Percentiles rank a stretch among this genome's conserved stretches.
Conservation (phyloP, 2,329 filamentous ascomycete species). For the Colletotrichum sp. region DNA sequence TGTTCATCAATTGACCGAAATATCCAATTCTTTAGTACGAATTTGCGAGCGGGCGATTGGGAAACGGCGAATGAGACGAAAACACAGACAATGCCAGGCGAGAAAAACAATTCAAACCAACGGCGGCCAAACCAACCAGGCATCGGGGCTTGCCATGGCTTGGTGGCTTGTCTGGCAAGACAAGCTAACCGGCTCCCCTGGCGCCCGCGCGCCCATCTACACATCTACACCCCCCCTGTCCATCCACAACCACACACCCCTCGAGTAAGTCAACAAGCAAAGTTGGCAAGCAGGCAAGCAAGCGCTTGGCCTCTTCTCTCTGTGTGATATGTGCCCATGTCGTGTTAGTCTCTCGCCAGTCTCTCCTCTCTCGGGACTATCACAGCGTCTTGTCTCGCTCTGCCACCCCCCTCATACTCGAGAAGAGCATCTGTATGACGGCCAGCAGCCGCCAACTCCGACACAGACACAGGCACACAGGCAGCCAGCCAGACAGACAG, state of each 20-base stretch:
- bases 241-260: background rate
- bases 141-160: constrained; percentile 12
- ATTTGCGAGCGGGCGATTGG: background rate
- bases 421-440: background rate
- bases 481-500: background rate
- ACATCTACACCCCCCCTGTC: background rate
- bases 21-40: background rate
- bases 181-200: constrained; percentile 2
- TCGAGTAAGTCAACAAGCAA: background rate
- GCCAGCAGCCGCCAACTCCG: background rate
- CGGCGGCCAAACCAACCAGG: constrained; percentile 5
- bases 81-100: background rate
- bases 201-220: background rate
- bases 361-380: background rate
- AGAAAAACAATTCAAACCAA: constrained; percentile 5
- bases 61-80: background rate
- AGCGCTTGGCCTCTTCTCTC: constrained; percentile 12
- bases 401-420: background rate
- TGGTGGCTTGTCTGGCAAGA: constrained; percentile 11
- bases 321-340: background rate
- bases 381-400: background rate
- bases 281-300: background rate
- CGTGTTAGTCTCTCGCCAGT: background rate
- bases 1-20: constrained; percentile 9
- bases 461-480: background rate